phyloP scores from a whole-genome alignment of 805 yeast species.

The Metschnikowia koreensis region DNA sequence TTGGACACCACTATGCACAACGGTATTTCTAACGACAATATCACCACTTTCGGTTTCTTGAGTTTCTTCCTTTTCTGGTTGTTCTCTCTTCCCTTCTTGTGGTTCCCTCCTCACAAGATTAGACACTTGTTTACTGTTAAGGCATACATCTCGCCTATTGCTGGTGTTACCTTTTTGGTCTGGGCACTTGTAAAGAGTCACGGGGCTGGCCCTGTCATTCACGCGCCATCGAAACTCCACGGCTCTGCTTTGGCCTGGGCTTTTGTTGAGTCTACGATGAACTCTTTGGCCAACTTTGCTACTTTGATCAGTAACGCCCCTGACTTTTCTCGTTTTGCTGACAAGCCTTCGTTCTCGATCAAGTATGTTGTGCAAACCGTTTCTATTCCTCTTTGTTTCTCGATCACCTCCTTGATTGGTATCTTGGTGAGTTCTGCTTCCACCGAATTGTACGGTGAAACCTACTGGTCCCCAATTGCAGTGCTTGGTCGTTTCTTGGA shows the following conservation, averaged over 20 bases:
- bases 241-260: conserved; percentile 80
- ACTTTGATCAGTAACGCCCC: conserved; percentile 88
- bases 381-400: conserved; percentile 74
- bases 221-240: conserved; percentile 48
- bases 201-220: conserved; percentile 74
- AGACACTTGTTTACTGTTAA: conserved; percentile 83
- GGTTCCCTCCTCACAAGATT: conserved; percentile 77
- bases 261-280: conserved; percentile 74
- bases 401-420: conserved; percentile 81
- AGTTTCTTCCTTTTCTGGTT: conserved; percentile 83
- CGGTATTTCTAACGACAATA: conserved; percentile 54
- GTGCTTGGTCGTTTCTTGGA: conserved; percentile 62
- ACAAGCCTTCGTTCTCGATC: conserved; percentile 38
- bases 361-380: conserved; percentile 47
- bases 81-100: conserved; percentile 72
- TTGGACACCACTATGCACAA: conserved; percentile 62
- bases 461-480: conserved; percentile 84
- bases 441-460: conserved; percentile 58
- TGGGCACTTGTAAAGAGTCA: conserved; percentile 83
- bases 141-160: conserved; percentile 75
- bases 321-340: conserved; percentile 83
- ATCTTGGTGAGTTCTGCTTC: conserved; percentile 82
- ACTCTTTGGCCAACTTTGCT: conserved; percentile 80
- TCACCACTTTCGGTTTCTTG: conserved; percentile 71
- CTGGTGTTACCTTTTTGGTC: conserved; percentile 76